A percentile compares a stretch with the other conserved stretches of the same genome.
Evolutionary conservation across 2,329 filamentous ascomycete species (phyloP).

Genomic region (Furcasterigmium furcatum): DNA sequence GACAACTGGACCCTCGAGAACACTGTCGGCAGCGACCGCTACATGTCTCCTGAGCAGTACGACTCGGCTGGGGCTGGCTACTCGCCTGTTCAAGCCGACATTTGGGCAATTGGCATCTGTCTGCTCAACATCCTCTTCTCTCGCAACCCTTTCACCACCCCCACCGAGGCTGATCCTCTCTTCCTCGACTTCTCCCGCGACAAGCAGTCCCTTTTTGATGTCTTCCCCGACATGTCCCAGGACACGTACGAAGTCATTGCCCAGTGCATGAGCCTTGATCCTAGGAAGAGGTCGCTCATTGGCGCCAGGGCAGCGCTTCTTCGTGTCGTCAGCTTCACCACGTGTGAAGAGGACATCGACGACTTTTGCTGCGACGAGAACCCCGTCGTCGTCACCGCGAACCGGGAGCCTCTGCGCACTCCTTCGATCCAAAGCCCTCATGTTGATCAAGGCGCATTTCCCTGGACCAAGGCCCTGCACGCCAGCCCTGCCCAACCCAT

Average conservation of each 20-base stretch:
- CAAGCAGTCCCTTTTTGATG: conserved; percentile 93
- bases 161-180: conserved; percentile 84
- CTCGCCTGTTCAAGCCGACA: conserved; percentile 87
- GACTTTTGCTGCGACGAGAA: conserved; percentile 88
- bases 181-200: conserved; percentile 93
- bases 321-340: conserved; percentile 87
- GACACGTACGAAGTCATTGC: conserved; percentile 94
- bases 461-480: conserved; percentile 90
- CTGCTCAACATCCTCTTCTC: conserved; percentile 95
- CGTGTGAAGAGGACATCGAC: conserved; percentile 84
- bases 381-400: conserved; percentile 75
- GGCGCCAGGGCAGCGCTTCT: conserved; percentile 75
- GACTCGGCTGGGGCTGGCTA: conserved; percentile 86
- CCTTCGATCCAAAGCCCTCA: conserved; percentile 90
- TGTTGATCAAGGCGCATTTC: conserved; percentile 79
- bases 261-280: conserved; percentile 88
- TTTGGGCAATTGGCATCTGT: conserved; percentile 97
- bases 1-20: conserved; percentile 89
- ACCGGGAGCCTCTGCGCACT: conserved; percentile 92
- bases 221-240: conserved; percentile 97
- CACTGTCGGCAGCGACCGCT: conserved; percentile 94
- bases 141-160: conserved; percentile 90
- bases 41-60: conserved; percentile 99
- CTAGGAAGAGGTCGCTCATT: conserved; percentile 77
- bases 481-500: conserved; percentile 66